These are phyloP conservation scores for Lactarius sp. DNA, from an alignment of 768 basidiomycete species.

Conservation along the genomic window DNA sequence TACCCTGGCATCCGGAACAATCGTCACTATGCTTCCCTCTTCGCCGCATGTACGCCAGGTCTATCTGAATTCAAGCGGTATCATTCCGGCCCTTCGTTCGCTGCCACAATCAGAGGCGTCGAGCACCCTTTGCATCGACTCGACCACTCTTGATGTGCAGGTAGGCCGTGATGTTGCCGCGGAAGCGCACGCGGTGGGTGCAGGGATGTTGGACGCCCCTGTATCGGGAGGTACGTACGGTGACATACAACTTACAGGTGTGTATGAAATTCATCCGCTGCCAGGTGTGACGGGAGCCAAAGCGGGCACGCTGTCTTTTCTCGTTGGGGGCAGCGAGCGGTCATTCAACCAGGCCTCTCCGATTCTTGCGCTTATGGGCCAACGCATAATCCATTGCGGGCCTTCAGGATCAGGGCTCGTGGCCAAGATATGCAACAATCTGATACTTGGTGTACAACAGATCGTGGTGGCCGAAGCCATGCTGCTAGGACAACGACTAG, in stretches of 20 bases:
- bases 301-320: slow-evolving; percentile 84
- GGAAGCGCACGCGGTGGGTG: slow-evolving; percentile 50
- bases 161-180: slow-evolving; percentile 63
- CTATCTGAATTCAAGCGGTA: slow-evolving; percentile 55
- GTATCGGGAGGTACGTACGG: slow-evolving; percentile 77
- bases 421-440: slow-evolving; percentile 91
- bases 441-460: slow-evolving; percentile 50
- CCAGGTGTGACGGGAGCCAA: slow-evolving; percentile 81
- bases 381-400: slow-evolving; percentile 78
- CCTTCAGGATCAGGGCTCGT: slow-evolving; percentile 75
- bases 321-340: slow-evolving; percentile 71
- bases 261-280: neutral
- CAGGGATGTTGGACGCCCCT: slow-evolving; percentile 85
- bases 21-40: slow-evolving; percentile 91
- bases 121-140: slow-evolving; percentile 74
- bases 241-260: neutral
- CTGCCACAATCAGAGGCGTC: slow-evolving; percentile 37
- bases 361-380: slow-evolving; percentile 69
- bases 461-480: slow-evolving; percentile 87
- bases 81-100: slow-evolving; percentile 56
- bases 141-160: slow-evolving; percentile 82
- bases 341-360: slow-evolving; percentile 56
- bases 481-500: slow-evolving; percentile 79
- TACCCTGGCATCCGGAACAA: slow-evolving; percentile 52
- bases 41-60: slow-evolving; percentile 82